A percentile compares a stretch with the other conserved stretches of the same genome.
phyloP scores from a whole-genome alignment of 2,329 filamentous ascomycete species.

The Pseudogymnoascus sp. region DNA sequence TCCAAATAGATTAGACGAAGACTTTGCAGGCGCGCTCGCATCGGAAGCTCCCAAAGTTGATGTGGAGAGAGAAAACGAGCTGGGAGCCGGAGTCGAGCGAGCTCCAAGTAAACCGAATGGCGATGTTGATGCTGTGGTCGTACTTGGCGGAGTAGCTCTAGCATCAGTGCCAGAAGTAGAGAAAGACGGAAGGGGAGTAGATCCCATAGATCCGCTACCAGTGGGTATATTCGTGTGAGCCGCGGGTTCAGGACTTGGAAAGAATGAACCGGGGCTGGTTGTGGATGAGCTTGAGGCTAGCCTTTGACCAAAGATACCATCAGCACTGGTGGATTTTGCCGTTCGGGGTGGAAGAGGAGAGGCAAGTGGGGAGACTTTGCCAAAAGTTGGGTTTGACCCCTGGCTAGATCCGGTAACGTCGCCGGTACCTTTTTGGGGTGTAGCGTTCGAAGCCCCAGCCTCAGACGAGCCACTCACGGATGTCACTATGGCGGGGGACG shows the following conservation, averaged over 20 bases:
- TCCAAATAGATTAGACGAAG: not conserved
- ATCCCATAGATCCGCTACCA: not conserved
- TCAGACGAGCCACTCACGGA: not conserved
- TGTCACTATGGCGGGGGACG: not conserved
- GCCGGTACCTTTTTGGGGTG: too few relatives aligned
- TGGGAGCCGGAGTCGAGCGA: not conserved
- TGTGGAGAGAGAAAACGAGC: not conserved
- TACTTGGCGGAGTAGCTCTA: slow-evolving; percentile 24
- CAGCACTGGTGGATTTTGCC: not conserved
- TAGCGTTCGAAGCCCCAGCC: not conserved
- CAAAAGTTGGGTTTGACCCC: not conserved
- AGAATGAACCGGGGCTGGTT: not conserved
- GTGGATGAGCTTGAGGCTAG: not conserved
- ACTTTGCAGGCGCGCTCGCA: not conserved
- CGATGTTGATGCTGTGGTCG: not conserved
- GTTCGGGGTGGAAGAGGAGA: not conserved
- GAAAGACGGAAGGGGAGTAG: slow-evolving; percentile 23
- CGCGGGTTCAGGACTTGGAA: not conserved
- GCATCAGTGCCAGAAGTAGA: slow-evolving; percentile 35
- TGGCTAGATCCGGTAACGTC: not conserved
- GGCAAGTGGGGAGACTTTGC: not conserved
- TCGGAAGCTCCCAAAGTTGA: not conserved
- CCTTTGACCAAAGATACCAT: not conserved
- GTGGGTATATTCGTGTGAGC: not conserved
- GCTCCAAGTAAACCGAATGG: slow-evolving; percentile 1